Base-by-base conservation (phyloP, 768 basidiomycete species). In the Kwoniella pini region DNA sequence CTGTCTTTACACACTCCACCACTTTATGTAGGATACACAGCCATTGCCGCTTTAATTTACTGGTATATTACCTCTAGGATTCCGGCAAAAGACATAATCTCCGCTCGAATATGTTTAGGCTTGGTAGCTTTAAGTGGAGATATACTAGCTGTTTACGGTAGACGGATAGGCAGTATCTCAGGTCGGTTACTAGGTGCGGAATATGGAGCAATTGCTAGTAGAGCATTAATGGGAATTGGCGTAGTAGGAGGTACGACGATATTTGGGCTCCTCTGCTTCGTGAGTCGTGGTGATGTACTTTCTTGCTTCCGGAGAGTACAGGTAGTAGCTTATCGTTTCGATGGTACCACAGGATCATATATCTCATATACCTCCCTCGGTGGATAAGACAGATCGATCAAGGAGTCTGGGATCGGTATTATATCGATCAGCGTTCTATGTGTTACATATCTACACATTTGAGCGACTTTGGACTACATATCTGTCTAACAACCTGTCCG, bases 191-290 rank as follows among this genome's bases (percentile, higher is more conserved):
- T 64, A 3, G 74, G 74, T 11, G 54, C 72, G 4, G 60, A 66
- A 38, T 67, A 56, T 56, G 74, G 74, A 17, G 63, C 70, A 17
- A 13, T 62, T 9, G 51, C 52, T 17, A 39, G 65, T 4, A 49
- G 58, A 51, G 38, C 52, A 7, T 22, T 74, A 1, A 39, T 74
- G 38, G 64, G 68, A 4, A 1, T 63, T 12, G 63, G 44, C 10
- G 63, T 64, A 0, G 63, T 71, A 3, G 68, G 65, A 2, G 69
- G 67, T 21, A 51, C 52, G 11, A 38, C 51, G 0, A 55, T 36
- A 0, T 70, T 72, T 55, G 65, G 65, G 17, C 27, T 69, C 24
- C 26, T 69, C 1, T 72, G 69, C 31, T 71, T 70, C 22, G 74
- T 75, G 39, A 62, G 74, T 62, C 31, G 17, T 5, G 19, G 5